Evolutionary conservation across 371 early-diverging fungal genomes (phyloP), one percentile per base, ranked within the genome.

Genomic region (Catenaria anguillulae): DNA sequence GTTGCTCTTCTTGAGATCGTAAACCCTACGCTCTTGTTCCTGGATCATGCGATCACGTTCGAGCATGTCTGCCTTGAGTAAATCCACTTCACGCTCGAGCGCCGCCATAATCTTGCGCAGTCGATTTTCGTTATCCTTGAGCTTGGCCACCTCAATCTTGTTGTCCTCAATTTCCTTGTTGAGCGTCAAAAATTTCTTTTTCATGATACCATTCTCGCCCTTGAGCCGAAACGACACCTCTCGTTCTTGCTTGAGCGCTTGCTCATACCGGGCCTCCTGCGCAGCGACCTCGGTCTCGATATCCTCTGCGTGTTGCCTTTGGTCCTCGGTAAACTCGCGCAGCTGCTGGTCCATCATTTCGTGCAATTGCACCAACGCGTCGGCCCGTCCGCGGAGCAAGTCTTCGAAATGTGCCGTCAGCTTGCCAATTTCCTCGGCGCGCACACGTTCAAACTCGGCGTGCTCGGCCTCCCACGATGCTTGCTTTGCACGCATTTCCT

Each of bases 131-230:
- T 79, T 78, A 13, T 63, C 66, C 56, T 64, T 66, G 74, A 76
- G 71, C 63, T 76, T 77, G 12, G 70, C 67, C 56, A 80, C 75
- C 64, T 80, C 80, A 19, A 66, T 61, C 64, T 77, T 77, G 66
- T 78, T 75, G 15, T 70, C 68, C 45, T 79, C 80, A 46, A 80
- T 80, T 65, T 80, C 80, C 26, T 62, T 60, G 56, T 77, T 78
- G 23, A 79, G 66, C 19, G 79, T 75, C 64, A 73, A 69, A 72
- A 77, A 79, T 68, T 77, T 79, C 62, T 81, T 81, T 33, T 76
- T 66, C 78, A 78, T 77, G 65, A 79, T 75, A 17, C 78, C 80
- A 65, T 80, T 79, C 61, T 81, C 81, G 48, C 77, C 76, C 63
- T 79, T 79, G 55, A 81, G 68, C 34, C 77, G 62, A 4, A 78